Base-by-base conservation (phyloP, 2,329 filamentous ascomycete species). In the Hirsutella thompsonii region DNA sequence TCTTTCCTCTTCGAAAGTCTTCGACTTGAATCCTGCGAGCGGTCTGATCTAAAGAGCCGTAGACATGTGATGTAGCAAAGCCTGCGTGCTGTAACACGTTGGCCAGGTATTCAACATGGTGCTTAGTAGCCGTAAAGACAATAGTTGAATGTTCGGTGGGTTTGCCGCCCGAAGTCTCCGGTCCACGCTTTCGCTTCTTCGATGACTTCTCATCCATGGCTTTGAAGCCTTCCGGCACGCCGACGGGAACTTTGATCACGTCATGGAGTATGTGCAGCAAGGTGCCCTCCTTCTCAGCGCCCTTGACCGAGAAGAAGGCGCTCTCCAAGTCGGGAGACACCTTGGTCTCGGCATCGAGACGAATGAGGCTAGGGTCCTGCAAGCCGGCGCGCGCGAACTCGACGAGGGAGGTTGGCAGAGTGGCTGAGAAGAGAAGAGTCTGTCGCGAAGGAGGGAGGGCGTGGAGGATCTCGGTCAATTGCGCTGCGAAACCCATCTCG, bases 401-500 rank as follows among this genome's bases (percentile, higher is more conserved):
- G 6, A 96, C 92, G 26, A 98, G 69, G 0, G 88, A 94, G 42
- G 90, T 90, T 2, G 92, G 92, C 18, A 98, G 69, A 0, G 92
- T 98, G 0, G 92, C 92, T 28, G 92, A 98, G 61, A 98, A 98
- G 2, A 98, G 70, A 8, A 96, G 67, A 3, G 89, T 98, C 57
- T 98, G 92, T 44, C 93, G 75, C 20, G 81, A 83, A 0, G 76
- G 68, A 1, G 93, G 92, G 14, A 98, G 67, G 0, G 88, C 84
- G 55, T 94, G 80, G 39, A 98, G 67, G 68, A 96, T 96, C 58
- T 98, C 92, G 1, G 84, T 83, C 50, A 98, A 68, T 56, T 98
- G 92, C 3, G 85, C 80, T 4, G 89, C 88, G 57, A 98, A 98
- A 52, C 92, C 93, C 90, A 98, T 95, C 58, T 98, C 92, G 61